Evolutionary conservation across 164 flowering plant genomes (phyloP), one percentile per base, ranked within the genome.

Genomic region (Berberis vulgaris): DNA sequence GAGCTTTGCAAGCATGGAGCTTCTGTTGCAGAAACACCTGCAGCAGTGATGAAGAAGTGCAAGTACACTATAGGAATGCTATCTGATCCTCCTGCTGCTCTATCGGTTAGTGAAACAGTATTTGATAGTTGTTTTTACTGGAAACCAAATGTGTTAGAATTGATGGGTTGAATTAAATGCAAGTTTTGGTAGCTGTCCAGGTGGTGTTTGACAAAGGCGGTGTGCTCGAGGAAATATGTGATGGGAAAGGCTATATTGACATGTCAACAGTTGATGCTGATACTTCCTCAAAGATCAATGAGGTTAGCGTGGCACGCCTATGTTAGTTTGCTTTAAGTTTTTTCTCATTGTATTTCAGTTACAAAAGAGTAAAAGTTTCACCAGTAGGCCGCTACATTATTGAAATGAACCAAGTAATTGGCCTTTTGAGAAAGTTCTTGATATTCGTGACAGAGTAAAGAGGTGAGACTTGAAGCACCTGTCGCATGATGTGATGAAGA

Each of bases 241-340:
- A 54, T 56, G 96, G 97, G 69, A 94, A 91, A 81, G 85, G 88
- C 26, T 94, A 94, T 63, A 83, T 94, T 69, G 98, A 94, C 78
- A 91, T 91, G 97, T 94, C 98, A 76, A 94, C 97, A n/a, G 97
- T 94, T 69, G 97, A 87, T 79, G 84, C 95, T 49, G 90, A 83
- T 60, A 90, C 97, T 60, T 87, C 98, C 65, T 55, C 66, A 47
- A 87, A 83, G 79, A 94, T 94, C 60, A 81, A 71, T 66, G 87
- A 86, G 97, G 98, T 94, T 59, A n/a, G 26, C 26, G 26, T 26
- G 26, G 26, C 26, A 26, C 26, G 26, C 26, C 26, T 26, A 26
- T 26, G 26, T 26, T 26, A 26, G 26, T 26, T 26, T 26, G 26
- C 26, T 26, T 26, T 26, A 26, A 26, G 26, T 26, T 26, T 26